These are phyloP conservation scores for Caryopteris hybrid DNA, from an alignment of 305 asterid genomes.

Conservation along the genomic window DNA sequence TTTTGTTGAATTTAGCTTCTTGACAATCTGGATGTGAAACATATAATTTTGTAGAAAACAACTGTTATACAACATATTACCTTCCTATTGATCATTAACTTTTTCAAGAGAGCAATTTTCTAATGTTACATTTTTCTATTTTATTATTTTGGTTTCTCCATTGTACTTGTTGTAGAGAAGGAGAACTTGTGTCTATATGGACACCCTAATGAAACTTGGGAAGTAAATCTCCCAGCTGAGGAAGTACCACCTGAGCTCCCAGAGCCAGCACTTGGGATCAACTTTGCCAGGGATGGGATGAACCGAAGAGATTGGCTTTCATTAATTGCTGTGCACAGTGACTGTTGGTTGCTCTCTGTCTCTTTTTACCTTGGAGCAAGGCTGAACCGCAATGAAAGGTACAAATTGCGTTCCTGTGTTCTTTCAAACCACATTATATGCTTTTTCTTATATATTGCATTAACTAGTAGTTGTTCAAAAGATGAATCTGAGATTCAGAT, in stretches of 20 bases:
- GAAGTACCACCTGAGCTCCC: conserved; percentile 98
- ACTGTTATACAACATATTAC: not conserved
- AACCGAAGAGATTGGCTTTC: conserved; percentile 83
- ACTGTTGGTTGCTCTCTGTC: conserved; percentile 86
- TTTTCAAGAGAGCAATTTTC: not conserved
- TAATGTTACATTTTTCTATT: not conserved
- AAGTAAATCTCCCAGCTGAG: conserved; percentile 84
- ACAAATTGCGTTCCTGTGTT: not conserved
- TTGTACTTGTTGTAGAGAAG: conserved; percentile 42
- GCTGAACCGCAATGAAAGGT: conserved; percentile 85
- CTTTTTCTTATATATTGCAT: not conserved
- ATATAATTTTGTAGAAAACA: not conserved
- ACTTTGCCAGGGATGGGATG: conserved; percentile 95
- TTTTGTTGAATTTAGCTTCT: not conserved
- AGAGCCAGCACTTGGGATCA: conserved; percentile 88
- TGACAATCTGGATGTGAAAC: not conserved
- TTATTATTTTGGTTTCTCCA: conserved; percentile 14
- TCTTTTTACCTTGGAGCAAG: conserved; percentile 90
- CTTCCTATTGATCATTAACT: not conserved
- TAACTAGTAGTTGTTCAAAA: not conserved
- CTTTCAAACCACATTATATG: not conserved
- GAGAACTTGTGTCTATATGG: conserved; percentile 91
- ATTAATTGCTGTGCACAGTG: conserved; percentile 85
- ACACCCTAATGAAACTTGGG: conserved; percentile 87
- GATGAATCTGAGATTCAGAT: not conserved